Evolutionary conservation across 2,329 filamentous ascomycete genomes (phyloP), one percentile per base, ranked within the genome.

Genomic region (Calonectria fujianensis): DNA sequence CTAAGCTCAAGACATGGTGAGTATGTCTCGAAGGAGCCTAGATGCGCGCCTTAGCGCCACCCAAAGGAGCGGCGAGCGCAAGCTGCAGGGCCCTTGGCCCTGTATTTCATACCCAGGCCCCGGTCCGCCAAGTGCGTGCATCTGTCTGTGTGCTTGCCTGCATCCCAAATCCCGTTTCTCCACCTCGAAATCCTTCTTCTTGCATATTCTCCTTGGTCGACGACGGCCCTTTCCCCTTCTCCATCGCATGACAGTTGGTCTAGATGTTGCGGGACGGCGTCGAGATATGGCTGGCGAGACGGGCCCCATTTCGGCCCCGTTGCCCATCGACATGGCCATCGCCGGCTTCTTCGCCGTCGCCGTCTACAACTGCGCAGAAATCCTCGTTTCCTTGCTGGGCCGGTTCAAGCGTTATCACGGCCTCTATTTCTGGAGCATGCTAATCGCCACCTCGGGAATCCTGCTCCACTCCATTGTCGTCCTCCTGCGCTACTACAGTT

Each of bases 361-460:
- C 51, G 20, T 63, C 24, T 68, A 41, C 65, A 68, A 68, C 10
- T 68, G 65, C 48, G n/a, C n/a, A 24, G 65, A 68, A 24, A 68
- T 68, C 32, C 50, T 68, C 14, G n/a, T 54, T 9, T 68, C 65
- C 13, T 50, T 68, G 7, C 32, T 68, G n/a, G 37, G 37, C 9
- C 65, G 65, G 14, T 68, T 68, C 65, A 68, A 68, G 50, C 65
- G 65, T 9, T 52, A 52, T 35, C 32, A 68, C n/a, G 65, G 65
- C 48, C 65, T 68, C 14, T 68, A 68, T n/a, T 68, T 68, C 48
- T 68, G 65, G 65, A 68, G 65, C 65, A 68, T 68, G 65, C 48
- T 52, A 11, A 39, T 68, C 31, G 48, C 65, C 31, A 68, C 65
- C 31, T 29, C n/a, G 0, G 65, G 65, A 14, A 68, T 68, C 32